Conservation (phyloP, 306 rosid species). For the Boehmeria nivea region DNA sequence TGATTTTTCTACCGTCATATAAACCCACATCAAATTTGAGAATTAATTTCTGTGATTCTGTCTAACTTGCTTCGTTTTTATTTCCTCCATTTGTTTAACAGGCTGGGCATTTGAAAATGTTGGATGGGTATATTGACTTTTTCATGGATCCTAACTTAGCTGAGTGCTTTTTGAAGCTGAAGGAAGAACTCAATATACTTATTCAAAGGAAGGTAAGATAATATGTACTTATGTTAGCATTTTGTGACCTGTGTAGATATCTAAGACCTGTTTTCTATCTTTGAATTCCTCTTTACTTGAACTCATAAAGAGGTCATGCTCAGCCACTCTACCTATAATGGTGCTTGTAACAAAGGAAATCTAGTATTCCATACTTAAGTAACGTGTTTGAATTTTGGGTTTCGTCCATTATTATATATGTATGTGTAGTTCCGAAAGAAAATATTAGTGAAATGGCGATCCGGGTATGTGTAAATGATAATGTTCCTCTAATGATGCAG, state of each 20-base stretch:
- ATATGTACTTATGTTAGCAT: not conserved
- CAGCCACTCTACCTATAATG: too few relatives aligned
- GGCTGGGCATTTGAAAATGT: constrained; percentile 94
- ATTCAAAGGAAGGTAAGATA: constrained; percentile 73
- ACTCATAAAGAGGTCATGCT: too few relatives aligned
- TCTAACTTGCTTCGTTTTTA: constrained; percentile 1
- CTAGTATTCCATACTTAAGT: too few relatives aligned
- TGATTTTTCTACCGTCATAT: constrained; percentile 26
- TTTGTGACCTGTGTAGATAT: too few relatives aligned
- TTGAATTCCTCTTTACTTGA: too few relatives aligned
- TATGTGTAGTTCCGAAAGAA: too few relatives aligned
- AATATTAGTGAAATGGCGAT: too few relatives aligned
- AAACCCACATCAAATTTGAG: not conserved
- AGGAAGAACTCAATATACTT: constrained; percentile 77
- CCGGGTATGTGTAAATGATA: not conserved
- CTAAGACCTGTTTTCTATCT: too few relatives aligned
- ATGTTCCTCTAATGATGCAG: constrained; percentile 40
- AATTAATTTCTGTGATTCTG: constrained; percentile 18
- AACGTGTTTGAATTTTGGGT: too few relatives aligned
- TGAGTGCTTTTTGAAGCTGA: constrained; percentile 83
- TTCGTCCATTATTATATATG: too few relatives aligned
- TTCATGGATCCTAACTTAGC: constrained; percentile 90
- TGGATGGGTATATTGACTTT: constrained; percentile 76
- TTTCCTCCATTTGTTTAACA: constrained; percentile 19
- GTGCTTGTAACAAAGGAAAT: too few relatives aligned